These are phyloP conservation scores for Inonotus obliquus DNA, from an alignment of 1,284 basidiomycete species.

Conservation along the genomic window DNA sequence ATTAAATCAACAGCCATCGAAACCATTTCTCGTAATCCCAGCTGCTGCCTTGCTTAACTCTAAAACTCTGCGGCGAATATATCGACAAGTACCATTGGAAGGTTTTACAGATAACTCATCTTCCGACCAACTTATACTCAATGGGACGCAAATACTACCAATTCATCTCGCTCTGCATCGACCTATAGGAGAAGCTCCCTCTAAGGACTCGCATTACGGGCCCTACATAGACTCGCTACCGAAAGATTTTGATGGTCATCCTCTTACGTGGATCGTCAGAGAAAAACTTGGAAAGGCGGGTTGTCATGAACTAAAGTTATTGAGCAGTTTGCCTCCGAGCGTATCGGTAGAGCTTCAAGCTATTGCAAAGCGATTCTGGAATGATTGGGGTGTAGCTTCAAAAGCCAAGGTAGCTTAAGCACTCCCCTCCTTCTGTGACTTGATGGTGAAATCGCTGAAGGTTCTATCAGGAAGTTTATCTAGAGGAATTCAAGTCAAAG, in stretches of 20 bases:
- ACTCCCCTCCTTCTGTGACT: not conserved
- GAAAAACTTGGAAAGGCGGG: conserved; percentile 18
- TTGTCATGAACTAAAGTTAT: conserved; percentile 27
- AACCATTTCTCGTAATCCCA: conserved; percentile 62
- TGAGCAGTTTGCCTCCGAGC: conserved; percentile 48
- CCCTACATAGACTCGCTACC: conserved; percentile 77
- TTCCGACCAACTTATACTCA: conserved; percentile 31
- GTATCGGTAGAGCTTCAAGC: conserved; percentile 42
- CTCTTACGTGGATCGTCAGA: conserved; percentile 65
- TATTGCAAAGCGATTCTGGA: conserved; percentile 48
- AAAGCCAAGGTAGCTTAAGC: conserved; percentile 51
- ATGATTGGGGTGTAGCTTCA: conserved; percentile 52
- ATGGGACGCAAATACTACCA: conserved; percentile 50
- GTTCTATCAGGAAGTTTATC: conserved; percentile 4
- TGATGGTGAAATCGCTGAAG: not conserved
- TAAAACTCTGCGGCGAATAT: conserved; percentile 53
- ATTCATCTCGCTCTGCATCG: conserved; percentile 43
- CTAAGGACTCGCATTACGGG: conserved; percentile 58
- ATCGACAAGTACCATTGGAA: conserved; percentile 32
- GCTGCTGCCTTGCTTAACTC: conserved; percentile 65
- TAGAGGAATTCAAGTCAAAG: not conserved
- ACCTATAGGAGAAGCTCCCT: conserved; percentile 31
- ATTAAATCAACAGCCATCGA: not conserved
- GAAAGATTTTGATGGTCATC: conserved; percentile 63
- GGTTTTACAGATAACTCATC: conserved; percentile 3